Evolutionary conservation across 495 filamentous ascomycete species (phyloP), one percentile per base, ranked within the genome.

Genomic region (Penicillium flavigenum): DNA sequence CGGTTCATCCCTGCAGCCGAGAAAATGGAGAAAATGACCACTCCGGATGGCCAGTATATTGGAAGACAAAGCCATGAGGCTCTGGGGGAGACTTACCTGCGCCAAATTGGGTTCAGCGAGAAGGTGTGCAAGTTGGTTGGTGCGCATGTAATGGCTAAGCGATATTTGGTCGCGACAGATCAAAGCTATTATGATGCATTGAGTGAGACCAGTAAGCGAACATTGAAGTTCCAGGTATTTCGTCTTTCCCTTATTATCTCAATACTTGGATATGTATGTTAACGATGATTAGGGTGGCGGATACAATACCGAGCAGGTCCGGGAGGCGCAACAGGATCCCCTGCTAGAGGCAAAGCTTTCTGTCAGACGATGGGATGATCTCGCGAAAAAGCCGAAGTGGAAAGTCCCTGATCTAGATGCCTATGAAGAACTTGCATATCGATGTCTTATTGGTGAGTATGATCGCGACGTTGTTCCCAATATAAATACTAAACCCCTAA

Each of bases 111-210:
- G 4, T 77, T 76, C 64, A 69, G 69, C 22, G 71, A 71, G 12
- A 72, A 70, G 51, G 65, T 77, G 8, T 60, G 61, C 38, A 62
- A 61, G 29, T 56, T 79, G 16, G 75, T 79, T 36, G 73, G 68
- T 3, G 63, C 67, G 14, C 74, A 77, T 70, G 74, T 77, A 26
- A 67, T 69, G 57, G 74, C 76, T 1, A 79, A 76, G 63, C 60
- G 75, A 22, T 76, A 76, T 62, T 61, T 77, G 29, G 71, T 69
- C 51, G 68, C 76, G 6, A 70, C 72, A 4, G 74, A 78, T 45
- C 46, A 63, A 47, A 51, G 20, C 8, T 77, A 78, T 51, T 67
- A 74, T 59, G 69, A 70, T 36, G 63, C 58, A 20, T 48, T 76
- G 16, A 73, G 70, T 54, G 73, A 74, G 52, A 70, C 74, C 5